Evolutionary conservation across 148 eudicot species (phyloP), one percentile per base, ranked within the genome.

Genomic region (Fagopyrum tataricum): DNA sequence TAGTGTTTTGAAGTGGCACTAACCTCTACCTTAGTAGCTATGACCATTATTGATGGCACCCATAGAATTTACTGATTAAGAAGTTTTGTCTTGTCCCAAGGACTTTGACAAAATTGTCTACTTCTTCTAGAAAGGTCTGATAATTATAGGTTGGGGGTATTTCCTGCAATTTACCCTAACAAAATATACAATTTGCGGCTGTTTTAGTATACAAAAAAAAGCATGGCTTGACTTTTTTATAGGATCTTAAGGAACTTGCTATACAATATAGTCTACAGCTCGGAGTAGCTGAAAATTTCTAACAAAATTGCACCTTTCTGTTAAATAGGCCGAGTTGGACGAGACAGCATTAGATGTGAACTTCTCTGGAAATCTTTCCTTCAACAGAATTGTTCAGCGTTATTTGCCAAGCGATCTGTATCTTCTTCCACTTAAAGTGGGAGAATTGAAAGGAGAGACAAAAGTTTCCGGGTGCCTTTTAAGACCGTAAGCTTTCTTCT

Each of bases 271-370:
- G 67, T 1, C 40, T 62, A 11, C 18, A 62, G 61, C 37, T 62
- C 1, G 14, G 6, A 31, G 68, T 62, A 43, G 43, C 68, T 62
- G 68, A 31, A 12, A 31, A 4, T 37, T 64, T 13, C 69, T 64
- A 31, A 37, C 69, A 37, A 13, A 6, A 37, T 62, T 31, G 43
- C 68, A 31, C 14, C 43, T 62, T 64, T 15, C 18, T 13, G 6
- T 13, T 64, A 37, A 62, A 64, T 75, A 94, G 98, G 97, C 90
- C 48, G 97, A 91, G 80, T 85, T 74, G 59, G 95, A 94, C 84
- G 98, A 91, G 67, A 78, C 96, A 72, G 98, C 98, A 73, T 85
- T 88, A 85, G 98, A 94, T 85, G 91, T 94, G 69, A 94, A 94
- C 80, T 85, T 94, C 72, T 94, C 98, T 14, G 98, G 98, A 71